Evolutionary conservation across 257 asterid species (phyloP), one percentile per base, ranked within the genome.

Genomic region (Scutellaria barbata): DNA sequence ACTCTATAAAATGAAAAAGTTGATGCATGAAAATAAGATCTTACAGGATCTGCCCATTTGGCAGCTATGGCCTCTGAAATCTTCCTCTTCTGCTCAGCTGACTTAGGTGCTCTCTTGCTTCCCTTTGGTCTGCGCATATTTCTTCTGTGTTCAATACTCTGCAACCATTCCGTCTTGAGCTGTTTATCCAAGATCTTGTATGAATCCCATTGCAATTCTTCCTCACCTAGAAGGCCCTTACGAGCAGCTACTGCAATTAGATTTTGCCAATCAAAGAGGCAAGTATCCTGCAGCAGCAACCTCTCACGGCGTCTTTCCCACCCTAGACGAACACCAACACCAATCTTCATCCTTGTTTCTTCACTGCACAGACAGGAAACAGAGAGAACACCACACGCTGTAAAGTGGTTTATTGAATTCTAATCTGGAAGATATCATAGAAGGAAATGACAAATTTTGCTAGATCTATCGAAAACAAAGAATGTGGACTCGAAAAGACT

Each of bases 11-110:
- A 46, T 10, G 5, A 37, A 20, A 18, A 22, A 25, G 17, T 30
- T 47, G n/a, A 18, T 22, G 39, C 4, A 48, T 7, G 46, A 18
- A 72, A 59, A 41, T 45, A 42, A 73, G 64, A 61, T 54, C 92
- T 82, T 86, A 95, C 99, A 41, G 96, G 98, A 76, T 94, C 99
- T 14, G 95, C 90, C 99, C 99, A 92, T 83, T 92, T 92, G 63
- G 98, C 96, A 54, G 96, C 81, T 66, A 95, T 89, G 73, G 99
- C 88, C 73, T 85, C 95, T 40, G 98, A 76, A 72, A 92, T 92
- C 86, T 88, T 91, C 79, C 85, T 84, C 87, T 87, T 95, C 80
- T 95, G 99, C 79, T 92, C 97, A 8, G 88, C 85, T 17, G 99
- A 85, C 66, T 95, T 95, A 13, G 96, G 96, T 46, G 97, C 98